phyloP scores from a whole-genome alignment of 2,329 filamentous ascomycete genomes.

The Diplodia sapinea region DNA sequence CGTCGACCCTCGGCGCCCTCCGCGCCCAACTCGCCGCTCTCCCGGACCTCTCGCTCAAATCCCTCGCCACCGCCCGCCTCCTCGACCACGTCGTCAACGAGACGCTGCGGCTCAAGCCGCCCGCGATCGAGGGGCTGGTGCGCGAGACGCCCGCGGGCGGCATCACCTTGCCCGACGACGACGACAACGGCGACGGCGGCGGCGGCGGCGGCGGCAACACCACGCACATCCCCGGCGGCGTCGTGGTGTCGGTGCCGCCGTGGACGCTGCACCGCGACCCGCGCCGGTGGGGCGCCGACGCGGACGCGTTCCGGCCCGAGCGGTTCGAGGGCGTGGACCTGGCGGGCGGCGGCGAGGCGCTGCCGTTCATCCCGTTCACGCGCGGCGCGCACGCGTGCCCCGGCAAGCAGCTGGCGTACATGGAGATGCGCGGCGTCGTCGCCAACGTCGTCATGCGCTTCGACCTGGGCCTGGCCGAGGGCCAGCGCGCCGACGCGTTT shows the following conservation, averaged over 20 bases:
- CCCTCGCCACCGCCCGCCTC: slow-evolving; percentile 38
- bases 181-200: slow-evolving; percentile 52
- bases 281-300: slow-evolving; percentile 39
- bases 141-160: slow-evolving; percentile 44
- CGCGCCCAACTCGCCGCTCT: slow-evolving; percentile 35
- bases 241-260: slow-evolving; percentile 36
- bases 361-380: slow-evolving; percentile 18
- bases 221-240: slow-evolving; percentile 44
- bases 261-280: slow-evolving; percentile 33
- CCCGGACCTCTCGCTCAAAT: slow-evolving; percentile 43
- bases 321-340: slow-evolving; percentile 7
- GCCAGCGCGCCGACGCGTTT: slow-evolving; percentile 36
- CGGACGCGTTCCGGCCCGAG: slow-evolving; percentile 21
- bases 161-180: slow-evolving; percentile 44
- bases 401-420: slow-evolving; percentile 36
- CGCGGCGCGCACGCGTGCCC: slow-evolving; percentile 23
- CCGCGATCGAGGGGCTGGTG: slow-evolving; percentile 29
- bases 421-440: slow-evolving; percentile 35
- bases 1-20: too few relatives aligned
- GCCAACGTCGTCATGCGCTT: slow-evolving; percentile 36
- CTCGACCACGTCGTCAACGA: slow-evolving; percentile 54
- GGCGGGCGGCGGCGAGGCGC: not conserved
- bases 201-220: too few relatives aligned
- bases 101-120: slow-evolving; percentile 50
- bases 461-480: slow-evolving; percentile 35